Evolutionary conservation across 805 yeast species (phyloP).

Genomic region (Lachancea thermotolerans): DNA sequence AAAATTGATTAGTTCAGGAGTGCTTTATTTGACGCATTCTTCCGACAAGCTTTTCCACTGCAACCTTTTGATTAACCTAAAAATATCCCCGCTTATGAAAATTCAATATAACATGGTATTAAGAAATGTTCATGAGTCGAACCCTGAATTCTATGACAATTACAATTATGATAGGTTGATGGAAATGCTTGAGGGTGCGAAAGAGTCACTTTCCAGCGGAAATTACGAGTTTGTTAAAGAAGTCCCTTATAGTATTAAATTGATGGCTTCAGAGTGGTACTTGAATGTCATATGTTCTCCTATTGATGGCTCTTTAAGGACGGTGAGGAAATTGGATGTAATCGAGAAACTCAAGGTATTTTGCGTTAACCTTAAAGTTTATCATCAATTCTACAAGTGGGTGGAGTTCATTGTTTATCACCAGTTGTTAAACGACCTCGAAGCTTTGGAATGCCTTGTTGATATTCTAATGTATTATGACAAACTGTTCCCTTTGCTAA

Average conservation of each 20-base stretch:
- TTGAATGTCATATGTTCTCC: slow-evolving; percentile 37
- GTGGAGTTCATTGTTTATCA: slow-evolving; percentile 29
- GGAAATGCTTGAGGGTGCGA: slow-evolving; percentile 30
- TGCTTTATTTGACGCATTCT: slow-evolving; percentile 55
- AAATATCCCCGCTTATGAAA: slow-evolving; percentile 41
- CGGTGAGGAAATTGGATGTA: slow-evolving; percentile 16
- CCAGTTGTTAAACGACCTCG: slow-evolving; percentile 24
- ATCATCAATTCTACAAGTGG: slow-evolving; percentile 32
- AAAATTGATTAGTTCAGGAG: slow-evolving; percentile 78
- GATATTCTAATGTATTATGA: slow-evolving; percentile 27
- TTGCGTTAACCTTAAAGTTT: slow-evolving; percentile 22
- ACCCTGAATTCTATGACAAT: slow-evolving; percentile 30
- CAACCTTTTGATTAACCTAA: slow-evolving; percentile 50
- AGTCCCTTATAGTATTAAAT: slow-evolving; percentile 39
- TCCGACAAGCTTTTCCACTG: slow-evolving; percentile 49
- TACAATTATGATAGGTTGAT: slow-evolving; percentile 28
- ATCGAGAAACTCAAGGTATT: slow-evolving; percentile 20
- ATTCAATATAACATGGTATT: slow-evolving; percentile 51
- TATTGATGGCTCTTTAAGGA: slow-evolving; percentile 19
- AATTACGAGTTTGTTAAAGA: slow-evolving; percentile 14
- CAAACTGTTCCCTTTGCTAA: slow-evolving; percentile 32
- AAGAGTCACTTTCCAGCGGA: slow-evolving; percentile 18
- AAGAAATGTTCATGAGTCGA: slow-evolving; percentile 42
- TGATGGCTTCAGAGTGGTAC: slow-evolving; percentile 43
- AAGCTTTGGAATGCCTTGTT: slow-evolving; percentile 23